A percentile compares a stretch with the other conserved stretches of the same genome.
Evolutionary conservation across 768 basidiomycete genomes (phyloP).

Genomic region (Suillus subaureus): DNA sequence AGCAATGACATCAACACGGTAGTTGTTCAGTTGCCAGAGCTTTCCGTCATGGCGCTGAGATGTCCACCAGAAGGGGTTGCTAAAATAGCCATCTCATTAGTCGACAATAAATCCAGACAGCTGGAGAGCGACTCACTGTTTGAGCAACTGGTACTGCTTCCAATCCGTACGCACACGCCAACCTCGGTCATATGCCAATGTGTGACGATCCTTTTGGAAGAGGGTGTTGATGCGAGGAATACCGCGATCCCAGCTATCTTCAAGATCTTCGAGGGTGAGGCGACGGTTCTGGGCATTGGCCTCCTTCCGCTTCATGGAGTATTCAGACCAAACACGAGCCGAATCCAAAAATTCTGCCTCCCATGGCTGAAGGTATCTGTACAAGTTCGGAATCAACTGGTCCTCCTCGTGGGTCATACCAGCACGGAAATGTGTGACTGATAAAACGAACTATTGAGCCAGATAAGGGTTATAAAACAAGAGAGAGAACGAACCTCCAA

Average conservation of each 20-base stretch:
- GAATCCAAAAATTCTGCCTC: slow-evolving; percentile 98
- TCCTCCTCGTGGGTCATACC: slow-evolving; percentile 98
- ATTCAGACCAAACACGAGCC: slow-evolving; percentile 98
- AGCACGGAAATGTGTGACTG: slow-evolving; percentile 97
- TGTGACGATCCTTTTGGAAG: slow-evolving; percentile 98
- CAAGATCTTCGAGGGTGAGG: slow-evolving; percentile 94
- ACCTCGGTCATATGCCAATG: slow-evolving; percentile 98
- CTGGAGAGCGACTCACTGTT: slow-evolving; percentile 60
- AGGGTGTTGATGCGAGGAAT: slow-evolving; percentile 98
- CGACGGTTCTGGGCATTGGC: slow-evolving; percentile 99
- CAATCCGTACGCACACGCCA: slow-evolving; percentile 98
- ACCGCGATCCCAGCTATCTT: slow-evolving; percentile 98
- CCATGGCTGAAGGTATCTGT: slow-evolving; percentile 97
- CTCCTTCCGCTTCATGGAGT: slow-evolving; percentile 99
- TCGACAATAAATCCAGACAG: slow-evolving; percentile 14
- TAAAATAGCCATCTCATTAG: slow-evolving; percentile 26
- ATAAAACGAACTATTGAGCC: not conserved
- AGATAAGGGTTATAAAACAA: not conserved
- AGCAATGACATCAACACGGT: slow-evolving; percentile 98
- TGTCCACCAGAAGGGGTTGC: slow-evolving; percentile 99
- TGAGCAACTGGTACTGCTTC: slow-evolving; percentile 95
- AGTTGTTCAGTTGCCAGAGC: slow-evolving; percentile 96
- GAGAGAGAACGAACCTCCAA: slow-evolving; percentile 58
- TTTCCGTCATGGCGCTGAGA: slow-evolving; percentile 96
- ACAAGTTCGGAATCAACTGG: slow-evolving; percentile 94